Conservation (phyloP, 2,329 filamentous ascomycete genomes). For the Davidsoniella eucalypti region DNA sequence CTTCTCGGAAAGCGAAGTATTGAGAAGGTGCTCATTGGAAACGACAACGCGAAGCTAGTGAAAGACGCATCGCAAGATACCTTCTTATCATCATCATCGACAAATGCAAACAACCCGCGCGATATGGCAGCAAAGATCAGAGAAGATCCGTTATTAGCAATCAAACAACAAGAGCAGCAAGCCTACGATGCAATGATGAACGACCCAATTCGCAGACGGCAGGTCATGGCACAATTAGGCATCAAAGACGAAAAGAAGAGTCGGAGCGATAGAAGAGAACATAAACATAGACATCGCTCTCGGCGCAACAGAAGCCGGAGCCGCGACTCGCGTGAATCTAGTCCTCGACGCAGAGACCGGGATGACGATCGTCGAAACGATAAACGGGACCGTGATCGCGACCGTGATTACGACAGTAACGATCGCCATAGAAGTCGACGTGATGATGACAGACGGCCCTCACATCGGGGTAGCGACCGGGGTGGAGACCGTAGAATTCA, state of each 20-base stretch:
- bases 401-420: constrained; percentile 3
- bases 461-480: constrained; percentile 1
- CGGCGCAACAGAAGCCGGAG: constrained; percentile 7
- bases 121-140: constrained; percentile 77
- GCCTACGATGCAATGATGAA: constrained; percentile 69
- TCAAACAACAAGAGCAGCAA: constrained; percentile 80
- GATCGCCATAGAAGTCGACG: background rate
- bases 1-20: constrained; percentile 83
- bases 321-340: constrained; percentile 6
- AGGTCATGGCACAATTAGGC: constrained; percentile 49
- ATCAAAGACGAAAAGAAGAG: constrained; percentile 28
- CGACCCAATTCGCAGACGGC: constrained; percentile 49
- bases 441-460: constrained; percentile 1
- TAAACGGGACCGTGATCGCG: background rate
- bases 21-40: constrained; percentile 63
- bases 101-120: constrained; percentile 54
- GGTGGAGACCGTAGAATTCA: background rate
- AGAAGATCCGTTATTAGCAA: constrained; percentile 80
- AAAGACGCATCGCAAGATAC: constrained; percentile 50
- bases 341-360: constrained; percentile 1
- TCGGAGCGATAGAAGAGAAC: constrained; percentile 16
- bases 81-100: constrained; percentile 31
- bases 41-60: constrained; percentile 64
- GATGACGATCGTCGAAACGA: constrained; percentile 7
- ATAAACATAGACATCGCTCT: constrained; percentile 4